Evolutionary conservation across 371 early-diverging fungal genomes (phyloP).

Genomic region (Chytridium lagenaria): DNA sequence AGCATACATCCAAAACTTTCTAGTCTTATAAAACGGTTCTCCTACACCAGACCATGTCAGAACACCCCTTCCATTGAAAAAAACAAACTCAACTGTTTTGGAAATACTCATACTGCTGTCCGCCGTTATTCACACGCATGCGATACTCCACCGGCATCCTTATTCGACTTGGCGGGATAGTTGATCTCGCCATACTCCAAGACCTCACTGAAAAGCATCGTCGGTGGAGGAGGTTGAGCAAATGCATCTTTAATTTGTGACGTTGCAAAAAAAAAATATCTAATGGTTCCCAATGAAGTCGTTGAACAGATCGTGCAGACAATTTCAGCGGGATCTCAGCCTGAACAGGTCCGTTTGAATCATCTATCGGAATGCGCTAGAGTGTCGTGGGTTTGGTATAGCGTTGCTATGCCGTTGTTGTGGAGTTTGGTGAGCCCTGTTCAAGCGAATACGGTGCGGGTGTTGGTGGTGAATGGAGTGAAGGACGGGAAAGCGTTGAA

Average conservation of each 20-base stretch:
- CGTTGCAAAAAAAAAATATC: constrained; percentile 9
- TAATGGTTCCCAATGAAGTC: constrained; percentile 6
- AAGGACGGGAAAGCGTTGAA: constrained; percentile 5
- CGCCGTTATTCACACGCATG: background rate
- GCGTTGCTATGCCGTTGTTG: constrained; percentile 4
- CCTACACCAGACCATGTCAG: background rate
- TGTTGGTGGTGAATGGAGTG: constrained; percentile 15
- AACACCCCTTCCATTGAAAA: background rate
- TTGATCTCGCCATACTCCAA: background rate
- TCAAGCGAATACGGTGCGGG: constrained; percentile 11
- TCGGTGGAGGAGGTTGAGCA: background rate
- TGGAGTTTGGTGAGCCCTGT: background rate
- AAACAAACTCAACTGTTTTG: constrained; percentile 12
- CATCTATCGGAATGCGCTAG: background rate
- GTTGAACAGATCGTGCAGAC: constrained; percentile 3
- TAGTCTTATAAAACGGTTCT: constrained; percentile 31
- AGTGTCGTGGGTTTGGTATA: constrained; percentile 11
- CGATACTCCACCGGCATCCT: constrained; percentile 14
- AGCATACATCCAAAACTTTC: constrained; percentile 19
- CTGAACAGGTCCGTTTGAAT: background rate
- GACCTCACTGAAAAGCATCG: background rate
- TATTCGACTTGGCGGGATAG: background rate
- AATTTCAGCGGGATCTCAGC: background rate
- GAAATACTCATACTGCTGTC: constrained; percentile 28
- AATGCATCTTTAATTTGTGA: background rate